Evolutionary conservation across 2,329 filamentous ascomycete genomes (phyloP), one percentile per base, ranked within the genome.

Genomic region (Lasiodiplodia sp.): DNA sequence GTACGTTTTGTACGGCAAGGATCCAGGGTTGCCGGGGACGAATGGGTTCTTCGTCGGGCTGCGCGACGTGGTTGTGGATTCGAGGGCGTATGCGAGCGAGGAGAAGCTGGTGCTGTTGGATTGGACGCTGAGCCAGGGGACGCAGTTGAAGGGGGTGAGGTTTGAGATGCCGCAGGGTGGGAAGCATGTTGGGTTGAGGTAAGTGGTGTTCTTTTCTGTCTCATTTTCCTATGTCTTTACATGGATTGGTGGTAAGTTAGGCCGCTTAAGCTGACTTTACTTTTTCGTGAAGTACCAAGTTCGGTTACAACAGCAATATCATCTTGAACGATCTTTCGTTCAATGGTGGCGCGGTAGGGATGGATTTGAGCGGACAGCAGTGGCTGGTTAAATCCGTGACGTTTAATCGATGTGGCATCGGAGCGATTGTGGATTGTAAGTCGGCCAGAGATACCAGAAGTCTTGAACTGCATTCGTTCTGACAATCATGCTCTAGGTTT

Each of bases 121-220:
- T 21, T 77, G 76, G 75, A 71, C 72, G 34, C 74, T 76, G 0
- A 73, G 72, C 3, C 75, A 77, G 64, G 75, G 73, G 12, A 76
- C 74, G 1, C 72, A 71, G 47, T 53, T 77, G 55, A 67, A 72
- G 40, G 73, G 74, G 18, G 73, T 75, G 23, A 64, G 71, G 44
- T 74, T 82, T 62, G 71, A 71, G 49, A 81, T 82, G 79, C 75
- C 79, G 2, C 70, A 6, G n/a, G 51, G 70, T 18, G 77, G 75
- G 14, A 72, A 73, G 12, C 80, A 82, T 60, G 72, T 75, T 5
- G 80, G 80, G 1, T 69, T 82, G 68, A 78, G 58, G 58, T 62
- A 51, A 18, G 58, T 76, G 34, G 72, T 62, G 21, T 60, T 25
- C 10, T 16, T 18, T 40, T 16, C n/a, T 11, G 3, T 37, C 34